Evolutionary conservation across 2,329 filamentous ascomycete species (phyloP), one percentile per base, ranked within the genome.

Genomic region (Beauveria asiatica): DNA sequence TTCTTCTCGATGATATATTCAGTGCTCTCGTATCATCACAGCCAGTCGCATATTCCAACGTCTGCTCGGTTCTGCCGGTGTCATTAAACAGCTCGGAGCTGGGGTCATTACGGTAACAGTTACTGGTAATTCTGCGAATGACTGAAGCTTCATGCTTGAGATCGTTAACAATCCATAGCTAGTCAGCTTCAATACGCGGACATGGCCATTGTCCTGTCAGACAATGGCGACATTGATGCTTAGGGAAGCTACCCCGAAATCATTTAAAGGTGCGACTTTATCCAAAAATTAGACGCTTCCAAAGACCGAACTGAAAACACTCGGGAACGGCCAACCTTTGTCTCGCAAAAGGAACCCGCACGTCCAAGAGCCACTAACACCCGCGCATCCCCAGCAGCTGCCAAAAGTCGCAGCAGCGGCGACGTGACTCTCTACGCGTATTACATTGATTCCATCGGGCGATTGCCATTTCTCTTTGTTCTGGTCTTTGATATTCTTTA

Each of bases 211-310:
- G 52, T 55, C 8, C 52, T 55, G 5, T 55, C 52, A 44, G 16
- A n/a, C 39, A 63, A 70, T 21, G 67, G 69, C 0, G 67, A 67
- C 17, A 77, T 75, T 17, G 72, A 74, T 1, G 55, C 80, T 1
- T 64, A 79, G 8, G 72, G 73, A 10, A 76, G 75, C 0, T 74
- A 78, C 55, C 69, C 71, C 1, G 65, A 71, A 67, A 66, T 51
- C 42, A 30, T 25, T 21, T 46, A 10, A 21, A 48, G 62, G 71
- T 69, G 63, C 56, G 68, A 68, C 52, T 65, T 69, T 48, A 67
- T 70, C 8, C 52, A 45, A 55, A 55, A 55, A 8, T 11, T 46
- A 8, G 17, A 11, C 21, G 21, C 25, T n/a, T 39, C 52, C 52
- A 55, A 55, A 23, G 52, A 25, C 23, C 39, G 13, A 23, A 44